A percentile compares a stretch with the other conserved stretches of the same genome.
phyloP scores from a whole-genome alignment of 805 yeast genomes.

The Hanseniaspora valbyensis region DNA sequence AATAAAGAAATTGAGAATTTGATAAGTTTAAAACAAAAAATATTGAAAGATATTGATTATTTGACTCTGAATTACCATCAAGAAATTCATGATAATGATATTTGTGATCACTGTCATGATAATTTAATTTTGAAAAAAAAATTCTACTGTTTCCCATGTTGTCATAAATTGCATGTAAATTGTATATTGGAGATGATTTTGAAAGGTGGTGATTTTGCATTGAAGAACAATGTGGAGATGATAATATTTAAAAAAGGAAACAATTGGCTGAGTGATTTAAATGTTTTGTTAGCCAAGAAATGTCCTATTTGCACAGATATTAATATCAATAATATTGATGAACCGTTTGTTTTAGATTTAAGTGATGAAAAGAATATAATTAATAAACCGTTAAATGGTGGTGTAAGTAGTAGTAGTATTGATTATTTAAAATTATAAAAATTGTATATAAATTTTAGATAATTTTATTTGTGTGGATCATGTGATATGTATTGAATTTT shows the following conservation, averaged over 20 bases:
- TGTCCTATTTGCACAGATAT: constrained; percentile 72
- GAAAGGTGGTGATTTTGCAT: constrained; percentile 52
- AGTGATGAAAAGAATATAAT: neutral
- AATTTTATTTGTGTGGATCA: no score
- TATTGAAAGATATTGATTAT: constrained; percentile 47
- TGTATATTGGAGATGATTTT: constrained; percentile 59
- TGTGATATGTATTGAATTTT: no score
- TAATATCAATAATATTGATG: constrained; percentile 59
- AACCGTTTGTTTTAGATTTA: constrained; percentile 33
- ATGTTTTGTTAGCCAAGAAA: constrained; percentile 45
- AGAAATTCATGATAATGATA: constrained; percentile 69
- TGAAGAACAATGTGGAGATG: constrained; percentile 50
- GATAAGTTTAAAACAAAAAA: constrained; percentile 45
- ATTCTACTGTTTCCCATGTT: constrained; percentile 78
- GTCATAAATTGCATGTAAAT: constrained; percentile 79
- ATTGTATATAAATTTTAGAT: no score
- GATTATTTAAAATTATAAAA: constrained; percentile 6
- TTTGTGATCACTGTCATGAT: constrained; percentile 53
- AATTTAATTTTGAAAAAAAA: constrained; percentile 58
- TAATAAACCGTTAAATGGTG: neutral
- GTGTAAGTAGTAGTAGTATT: neutral
- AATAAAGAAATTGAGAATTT: constrained; percentile 70
- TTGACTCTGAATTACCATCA: constrained; percentile 48
- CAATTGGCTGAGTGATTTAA: constrained; percentile 33
- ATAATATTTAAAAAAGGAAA: constrained; percentile 31